Evolutionary conservation across 73 alveolate species (phyloP).

Genomic region (Paramecium biaurelia): DNA sequence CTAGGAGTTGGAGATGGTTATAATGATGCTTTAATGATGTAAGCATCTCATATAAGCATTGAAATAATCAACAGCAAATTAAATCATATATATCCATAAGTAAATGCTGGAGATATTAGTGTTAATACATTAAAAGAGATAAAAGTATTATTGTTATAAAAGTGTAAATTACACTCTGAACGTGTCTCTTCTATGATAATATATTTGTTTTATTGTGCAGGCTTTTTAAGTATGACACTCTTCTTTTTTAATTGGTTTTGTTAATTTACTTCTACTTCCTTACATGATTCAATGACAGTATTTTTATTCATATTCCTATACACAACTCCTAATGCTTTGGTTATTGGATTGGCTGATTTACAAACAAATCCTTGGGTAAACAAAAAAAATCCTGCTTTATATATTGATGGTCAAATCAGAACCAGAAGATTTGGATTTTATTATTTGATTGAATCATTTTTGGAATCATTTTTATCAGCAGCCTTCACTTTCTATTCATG

Average conservation of each 20-base stretch:
- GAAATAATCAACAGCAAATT: constrained; percentile 40
- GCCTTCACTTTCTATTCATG: constrained; percentile 46
- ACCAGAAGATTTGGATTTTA: not conserved
- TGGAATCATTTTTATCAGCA: constrained; percentile 52
- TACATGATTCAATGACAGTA: constrained; percentile 43
- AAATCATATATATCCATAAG: constrained; percentile 37
- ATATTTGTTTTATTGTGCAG: constrained; percentile 42
- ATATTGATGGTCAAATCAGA: constrained; percentile 52
- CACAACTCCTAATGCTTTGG: not conserved
- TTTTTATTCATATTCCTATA: constrained; percentile 49
- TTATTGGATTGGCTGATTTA: not conserved
- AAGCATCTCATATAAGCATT: constrained; percentile 43
- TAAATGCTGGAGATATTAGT: constrained; percentile 43
- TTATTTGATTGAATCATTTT: constrained; percentile 33
- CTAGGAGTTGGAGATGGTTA: constrained; percentile 60
- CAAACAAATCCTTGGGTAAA: not conserved
- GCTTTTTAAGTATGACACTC: constrained; percentile 44
- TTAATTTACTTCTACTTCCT: constrained; percentile 53
- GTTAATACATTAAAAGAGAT: constrained; percentile 30
- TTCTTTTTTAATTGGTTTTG: constrained; percentile 63
- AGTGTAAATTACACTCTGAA: not conserved
- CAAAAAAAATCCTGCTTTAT: not conserved
- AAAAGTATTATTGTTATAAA: not conserved
- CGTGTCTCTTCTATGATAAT: constrained; percentile 17
- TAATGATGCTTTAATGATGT: constrained; percentile 54